phyloP scores from a whole-genome alignment of 805 yeast genomes.

The Wickerhamiella sorbophila region DNA sequence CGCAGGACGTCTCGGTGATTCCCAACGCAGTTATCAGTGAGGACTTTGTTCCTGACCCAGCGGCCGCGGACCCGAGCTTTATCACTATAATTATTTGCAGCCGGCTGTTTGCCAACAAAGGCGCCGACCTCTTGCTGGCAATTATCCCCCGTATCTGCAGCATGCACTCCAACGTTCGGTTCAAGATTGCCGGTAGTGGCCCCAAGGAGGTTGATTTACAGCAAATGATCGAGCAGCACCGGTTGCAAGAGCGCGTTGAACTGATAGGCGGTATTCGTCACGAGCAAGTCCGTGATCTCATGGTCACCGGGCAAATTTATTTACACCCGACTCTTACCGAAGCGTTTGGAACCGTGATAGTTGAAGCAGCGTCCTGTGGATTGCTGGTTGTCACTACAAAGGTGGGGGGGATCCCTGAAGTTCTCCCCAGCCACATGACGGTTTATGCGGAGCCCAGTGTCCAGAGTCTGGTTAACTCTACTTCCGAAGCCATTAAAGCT shows the following conservation, averaged over 20 bases:
- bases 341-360: constrained; percentile 93
- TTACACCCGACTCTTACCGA: constrained; percentile 89
- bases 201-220: constrained; percentile 88
- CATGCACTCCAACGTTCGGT: constrained; percentile 47
- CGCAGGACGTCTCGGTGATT: constrained; percentile 67
- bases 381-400: constrained; percentile 82
- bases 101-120: constrained; percentile 87
- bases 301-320: constrained; percentile 88
- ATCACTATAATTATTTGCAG: constrained; percentile 86
- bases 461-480: constrained; percentile 59
- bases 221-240: constrained; percentile 81
- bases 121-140: constrained; percentile 76
- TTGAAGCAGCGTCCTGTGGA: constrained; percentile 97
- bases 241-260: constrained; percentile 75
- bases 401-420: constrained; percentile 98
- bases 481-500: constrained; percentile 51
- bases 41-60: constrained; percentile 39
- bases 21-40: constrained; percentile 92
- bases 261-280: constrained; percentile 79
- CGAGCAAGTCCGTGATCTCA: constrained; percentile 82
- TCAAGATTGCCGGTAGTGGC: constrained; percentile 91
- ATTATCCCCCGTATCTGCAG: constrained; percentile 73
- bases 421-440: constrained; percentile 84
- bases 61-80: constrained; percentile 6
- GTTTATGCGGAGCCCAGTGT: constrained; percentile 82